Evolutionary conservation across 2,329 filamentous ascomycete species (phyloP).

Genomic region (Ceratocystis papillata): DNA sequence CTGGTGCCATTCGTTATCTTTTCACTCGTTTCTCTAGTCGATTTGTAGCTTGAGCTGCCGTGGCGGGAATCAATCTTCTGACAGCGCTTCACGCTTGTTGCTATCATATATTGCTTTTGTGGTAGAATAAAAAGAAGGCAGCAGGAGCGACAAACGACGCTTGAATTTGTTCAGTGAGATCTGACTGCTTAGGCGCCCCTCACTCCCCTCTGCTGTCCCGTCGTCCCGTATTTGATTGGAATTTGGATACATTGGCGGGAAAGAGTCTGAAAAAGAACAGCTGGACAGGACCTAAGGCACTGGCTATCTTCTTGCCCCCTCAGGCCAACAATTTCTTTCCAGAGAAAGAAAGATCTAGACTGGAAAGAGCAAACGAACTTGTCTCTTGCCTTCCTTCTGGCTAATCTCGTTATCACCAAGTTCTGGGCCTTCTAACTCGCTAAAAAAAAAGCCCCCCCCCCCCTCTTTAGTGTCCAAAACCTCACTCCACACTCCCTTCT

Average conservation of each 20-base stretch:
- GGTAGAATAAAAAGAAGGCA: neutral
- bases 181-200: neutral
- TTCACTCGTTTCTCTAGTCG: constrained; percentile 13
- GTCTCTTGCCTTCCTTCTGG: neutral
- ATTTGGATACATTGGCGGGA: neutral
- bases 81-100: neutral
- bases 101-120: neutral
- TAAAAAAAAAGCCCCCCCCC: neutral
- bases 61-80: constrained; percentile 21
- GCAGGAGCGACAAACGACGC: neutral
- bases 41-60: constrained; percentile 14
- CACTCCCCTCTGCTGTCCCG: neutral
- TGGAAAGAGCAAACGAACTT: neutral
- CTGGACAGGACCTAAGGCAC: neutral
- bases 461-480: neutral
- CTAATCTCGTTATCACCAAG: neutral
- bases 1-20: constrained; percentile 17
- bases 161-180: neutral
- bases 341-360: neutral
- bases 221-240: neutral
- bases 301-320: neutral
- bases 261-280: neutral
- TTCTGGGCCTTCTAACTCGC: neutral
- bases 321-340: neutral
- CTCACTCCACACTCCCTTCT: neutral